Evolutionary conservation across 148 eudicot species (phyloP), one percentile per base, ranked within the genome.

Genomic region (Silene conica): DNA sequence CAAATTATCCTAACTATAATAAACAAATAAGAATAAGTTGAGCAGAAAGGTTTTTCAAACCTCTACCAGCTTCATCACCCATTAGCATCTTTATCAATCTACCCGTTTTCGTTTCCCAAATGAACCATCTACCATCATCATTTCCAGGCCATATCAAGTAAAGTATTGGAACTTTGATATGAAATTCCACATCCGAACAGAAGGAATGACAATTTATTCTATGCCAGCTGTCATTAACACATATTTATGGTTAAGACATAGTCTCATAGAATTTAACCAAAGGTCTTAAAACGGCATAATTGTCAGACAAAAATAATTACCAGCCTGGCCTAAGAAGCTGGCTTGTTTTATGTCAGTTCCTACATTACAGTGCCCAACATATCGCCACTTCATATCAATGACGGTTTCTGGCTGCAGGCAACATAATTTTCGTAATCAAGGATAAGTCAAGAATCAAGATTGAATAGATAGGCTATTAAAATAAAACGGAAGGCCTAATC

Each of bases 271-370:
- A 31, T 18, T 31, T 7, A n/a, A 38, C 6, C n/a, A n/a, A 52
- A 4, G 26, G 15, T 66, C 4, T 31, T 1, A 9, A 61, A 62
- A 38, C 18, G 38, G 45, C 59, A 60, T 25, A 48, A n/a, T 55
- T 68, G 15, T 20, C 31, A 58, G 56, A 23, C 15, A 26, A 56
- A 28, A 16, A 50, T 55, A 34, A 28, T 68, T 85, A 95, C 98
- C 98, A 77, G 74, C 82, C 81, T 92, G 96, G 15, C 98, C 98
- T 84, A 95, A 81, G 79, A 95, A 95, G 85, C 94, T 92, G 55
- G 98, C 97, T 76, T 95, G 98, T 78, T 95, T 95, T 82, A 95
- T 95, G 80, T 95, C 98, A 26, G 98, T 95, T 81, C 96, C 98
- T 55, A 85, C 79, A 85, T 95, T 95, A 76, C 96, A 90, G 76